Evolutionary conservation across 495 filamentous ascomycete species (phyloP), one percentile per base, ranked within the genome.

Genomic region (Aspergillus avenaceus): DNA sequence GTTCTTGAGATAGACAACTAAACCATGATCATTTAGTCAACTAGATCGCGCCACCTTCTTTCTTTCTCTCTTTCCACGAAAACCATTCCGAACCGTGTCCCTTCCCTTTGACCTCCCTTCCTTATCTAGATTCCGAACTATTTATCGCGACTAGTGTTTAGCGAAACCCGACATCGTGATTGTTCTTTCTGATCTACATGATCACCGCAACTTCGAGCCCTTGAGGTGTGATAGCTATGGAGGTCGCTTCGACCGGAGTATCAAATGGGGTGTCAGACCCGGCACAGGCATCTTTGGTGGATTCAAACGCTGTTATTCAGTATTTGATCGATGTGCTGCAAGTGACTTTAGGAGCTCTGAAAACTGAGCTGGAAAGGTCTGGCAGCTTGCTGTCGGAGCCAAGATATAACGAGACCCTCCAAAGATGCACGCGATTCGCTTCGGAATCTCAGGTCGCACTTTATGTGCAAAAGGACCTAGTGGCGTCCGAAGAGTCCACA

Each of bases 381-480:
- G 90, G 88, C 38, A 96, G 89, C 66, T 75, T 97, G 62, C 79
- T 99, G 41, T 92, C 90, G 14, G 74, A 81, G 51, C 63, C 72
- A 7, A 80, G 75, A 46, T 79, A 85, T 56, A 68, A 73, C 28
- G 91, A 97, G 47, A 97, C 93, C 0, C 70, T 91, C 22, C 84
- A 90, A 59, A 79, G 90, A 70, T 96, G 92, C 69, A 84, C 82
- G 53, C 84, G 92, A 58, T 99, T 96, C 66, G 89, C 90, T 41
- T 81, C 84, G 23, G 93, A 97, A 68, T 73, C 87, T 41, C 90
- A 95, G 73, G 80, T 85, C 31, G 90, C 85, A 22, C 71, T 99
- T 42, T 97, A 96, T 69, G 86, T 95, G 50, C 86, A 90, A 60
- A 95, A 96, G 69, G 88, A 96, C 59, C 63, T 87, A 27, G 67